These are phyloP conservation scores for Hydnomerulius pinastri DNA, from an alignment of 768 basidiomycete species.

Conservation along the genomic window DNA sequence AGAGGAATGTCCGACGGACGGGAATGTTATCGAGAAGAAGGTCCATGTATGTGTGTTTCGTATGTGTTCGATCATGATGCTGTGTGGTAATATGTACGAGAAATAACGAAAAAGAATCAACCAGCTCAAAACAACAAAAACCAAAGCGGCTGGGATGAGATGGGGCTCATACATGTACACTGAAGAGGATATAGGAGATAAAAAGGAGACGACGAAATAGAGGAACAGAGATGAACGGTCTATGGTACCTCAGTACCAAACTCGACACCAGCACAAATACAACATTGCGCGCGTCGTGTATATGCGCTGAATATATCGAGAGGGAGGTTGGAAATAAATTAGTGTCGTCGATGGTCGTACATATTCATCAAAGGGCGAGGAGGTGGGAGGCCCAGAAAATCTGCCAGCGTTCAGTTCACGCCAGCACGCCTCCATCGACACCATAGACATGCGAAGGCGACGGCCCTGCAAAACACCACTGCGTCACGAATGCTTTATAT, in stretches of 20 bases:
- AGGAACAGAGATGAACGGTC: neutral
- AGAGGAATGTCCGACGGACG: no score
- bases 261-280: neutral
- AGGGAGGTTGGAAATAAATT: neutral
- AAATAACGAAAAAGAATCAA: no score
- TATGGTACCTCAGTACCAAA: no score
- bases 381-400: neutral
- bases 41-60: no score
- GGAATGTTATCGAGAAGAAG: no score
- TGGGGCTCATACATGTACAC: neutral
- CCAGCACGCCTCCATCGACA: slow-evolving; percentile 16
- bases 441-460: slow-evolving; percentile 23
- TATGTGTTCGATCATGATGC: no score
- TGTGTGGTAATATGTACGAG: no score
- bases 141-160: no score
- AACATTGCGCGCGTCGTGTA: neutral
- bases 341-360: neutral
- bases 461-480: slow-evolving; percentile 67
- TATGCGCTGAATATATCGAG: neutral
- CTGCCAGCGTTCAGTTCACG: slow-evolving; percentile 5
- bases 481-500: slow-evolving; percentile 62
- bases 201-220: neutral
- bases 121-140: no score
- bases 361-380: neutral
- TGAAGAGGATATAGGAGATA: neutral